Evolutionary conservation across 164 flowering plant species (phyloP).

Genomic region (Brasenia schreberi): DNA sequence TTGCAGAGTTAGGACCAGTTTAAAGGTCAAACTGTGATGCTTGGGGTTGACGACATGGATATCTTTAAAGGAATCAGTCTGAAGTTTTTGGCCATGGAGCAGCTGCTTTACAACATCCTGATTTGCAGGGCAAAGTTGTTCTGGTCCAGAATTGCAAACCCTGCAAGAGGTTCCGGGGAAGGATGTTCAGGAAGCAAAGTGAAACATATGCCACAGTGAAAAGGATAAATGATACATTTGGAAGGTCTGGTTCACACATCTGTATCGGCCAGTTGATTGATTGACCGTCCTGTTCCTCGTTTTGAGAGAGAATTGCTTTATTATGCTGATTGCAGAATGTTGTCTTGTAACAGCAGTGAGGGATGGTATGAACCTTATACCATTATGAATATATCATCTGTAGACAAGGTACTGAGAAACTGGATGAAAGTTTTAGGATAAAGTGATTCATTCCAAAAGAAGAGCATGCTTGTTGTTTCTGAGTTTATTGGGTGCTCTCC

Average conservation of each 20-base stretch:
- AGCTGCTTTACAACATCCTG: slow-evolving; percentile 55
- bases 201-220: slow-evolving; percentile 42
- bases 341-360: slow-evolving; percentile 67
- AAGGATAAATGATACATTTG: slow-evolving; percentile 42
- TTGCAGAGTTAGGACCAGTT: slow-evolving; percentile 37
- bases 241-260: slow-evolving; percentile 38
- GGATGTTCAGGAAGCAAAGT: slow-evolving; percentile 56
- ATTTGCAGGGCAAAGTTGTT: slow-evolving; percentile 57
- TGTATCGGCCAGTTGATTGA: too few species aligned
- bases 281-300: too few species aligned
- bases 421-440: too few species aligned
- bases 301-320: slow-evolving; percentile 51
- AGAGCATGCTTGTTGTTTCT: slow-evolving; percentile 66
- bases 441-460: too few species aligned
- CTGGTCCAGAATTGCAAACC: slow-evolving; percentile 68
- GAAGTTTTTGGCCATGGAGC: slow-evolving; percentile 71
- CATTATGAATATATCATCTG: slow-evolving; percentile 61
- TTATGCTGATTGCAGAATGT: slow-evolving; percentile 57
- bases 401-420: slow-evolving; percentile 45
- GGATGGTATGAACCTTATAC: slow-evolving; percentile 78
- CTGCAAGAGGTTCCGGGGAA: slow-evolving; percentile 58
- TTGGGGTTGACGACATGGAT: slow-evolving; percentile 79
- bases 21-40: slow-evolving; percentile 24
- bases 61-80: slow-evolving; percentile 66
- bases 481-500: slow-evolving; percentile 86